Evolutionary conservation across 73 alveolate species (phyloP).

Genomic region (Paramecium bursaria): DNA sequence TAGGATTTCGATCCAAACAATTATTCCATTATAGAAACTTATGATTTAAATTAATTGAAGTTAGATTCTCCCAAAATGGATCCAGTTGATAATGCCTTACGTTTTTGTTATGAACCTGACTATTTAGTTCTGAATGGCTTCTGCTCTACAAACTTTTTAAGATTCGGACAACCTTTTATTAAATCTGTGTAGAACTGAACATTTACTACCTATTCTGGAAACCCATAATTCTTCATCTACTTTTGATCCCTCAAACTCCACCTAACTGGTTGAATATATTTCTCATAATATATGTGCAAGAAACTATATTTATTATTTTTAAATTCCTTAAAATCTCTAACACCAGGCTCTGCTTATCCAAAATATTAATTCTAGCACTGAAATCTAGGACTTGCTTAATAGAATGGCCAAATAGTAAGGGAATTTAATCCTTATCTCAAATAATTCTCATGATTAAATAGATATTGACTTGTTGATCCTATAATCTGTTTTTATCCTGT

Average conservation of each 20-base stretch:
- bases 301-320: conserved; percentile 60
- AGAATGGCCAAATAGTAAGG: conserved; percentile 75
- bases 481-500: conserved; percentile 65
- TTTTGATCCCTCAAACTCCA: conserved; percentile 71
- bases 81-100: conserved; percentile 48
- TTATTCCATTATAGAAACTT: too few species aligned
- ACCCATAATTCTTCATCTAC: conserved; percentile 66
- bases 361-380: conserved; percentile 70
- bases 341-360: conserved; percentile 58
- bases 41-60: too few species aligned
- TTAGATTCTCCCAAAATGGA: too few species aligned
- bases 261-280: conserved; percentile 45
- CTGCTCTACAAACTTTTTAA: too few species aligned
- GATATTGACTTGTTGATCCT: conserved; percentile 72
- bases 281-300: conserved; percentile 61
- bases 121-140: too few species aligned
- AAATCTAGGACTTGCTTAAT: conserved; percentile 63
- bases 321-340: not conserved
- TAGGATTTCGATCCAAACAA: too few species aligned
- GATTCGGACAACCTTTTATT: too few species aligned
- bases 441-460: conserved; percentile 63
- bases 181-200: too few species aligned
- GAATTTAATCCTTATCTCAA: conserved; percentile 61
- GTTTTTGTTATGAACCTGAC: too few species aligned
- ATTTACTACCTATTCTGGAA: conserved; percentile 57